Evolutionary conservation across 1,139 yeast species (phyloP).

Genomic region (Lodderomyces orthopsilosis): DNA sequence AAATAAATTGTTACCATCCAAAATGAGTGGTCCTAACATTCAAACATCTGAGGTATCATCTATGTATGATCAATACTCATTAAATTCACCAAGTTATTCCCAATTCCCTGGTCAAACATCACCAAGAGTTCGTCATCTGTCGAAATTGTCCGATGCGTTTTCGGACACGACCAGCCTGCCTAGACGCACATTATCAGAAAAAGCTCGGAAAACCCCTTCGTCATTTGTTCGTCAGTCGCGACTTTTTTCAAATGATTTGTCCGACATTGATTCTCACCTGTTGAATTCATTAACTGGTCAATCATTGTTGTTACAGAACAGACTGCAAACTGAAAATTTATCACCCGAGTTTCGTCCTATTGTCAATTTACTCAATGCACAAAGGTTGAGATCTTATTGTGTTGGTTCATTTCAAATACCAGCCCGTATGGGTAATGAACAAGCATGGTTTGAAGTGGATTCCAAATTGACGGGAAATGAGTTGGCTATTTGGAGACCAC

Average conservation of each 20-base stretch:
- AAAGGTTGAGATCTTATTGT: slow-evolving; percentile 38
- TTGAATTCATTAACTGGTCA: slow-evolving; percentile 14
- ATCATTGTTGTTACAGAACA: slow-evolving; percentile 22
- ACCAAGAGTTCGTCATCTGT: slow-evolving; percentile 9
- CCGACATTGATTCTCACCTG: slow-evolving; percentile 18
- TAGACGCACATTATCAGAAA: slow-evolving; percentile 26
- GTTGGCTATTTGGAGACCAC: slow-evolving; percentile 46
- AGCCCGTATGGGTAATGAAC: slow-evolving; percentile 12
- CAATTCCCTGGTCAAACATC: slow-evolving; percentile 4
- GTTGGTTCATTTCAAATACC: slow-evolving; percentile 30
- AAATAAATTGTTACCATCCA: slow-evolving; percentile 7
- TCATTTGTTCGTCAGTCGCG: slow-evolving; percentile 39
- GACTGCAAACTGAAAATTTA: slow-evolving; percentile 25
- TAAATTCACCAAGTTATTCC: slow-evolving; percentile 3
- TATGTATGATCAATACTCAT: slow-evolving; percentile 5
- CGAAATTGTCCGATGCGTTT: slow-evolving; percentile 2
- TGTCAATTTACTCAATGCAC: slow-evolving; percentile 42
- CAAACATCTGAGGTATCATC: slow-evolving; percentile 11
- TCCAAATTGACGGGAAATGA: slow-evolving; percentile 53
- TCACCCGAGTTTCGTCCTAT: slow-evolving; percentile 42
- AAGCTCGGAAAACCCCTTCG: slow-evolving; percentile 35
- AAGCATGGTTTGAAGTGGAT: slow-evolving; percentile 37
- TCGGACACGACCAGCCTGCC: slow-evolving; percentile 9
- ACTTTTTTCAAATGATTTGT: slow-evolving; percentile 24
- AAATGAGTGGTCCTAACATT: slow-evolving; percentile 5